A percentile compares a stretch with the other conserved stretches of the same genome.
These are phyloP conservation scores for Davidsoniella neocaledoniae DNA, from an alignment of 2,329 filamentous ascomycete species.

Conservation along the genomic window DNA sequence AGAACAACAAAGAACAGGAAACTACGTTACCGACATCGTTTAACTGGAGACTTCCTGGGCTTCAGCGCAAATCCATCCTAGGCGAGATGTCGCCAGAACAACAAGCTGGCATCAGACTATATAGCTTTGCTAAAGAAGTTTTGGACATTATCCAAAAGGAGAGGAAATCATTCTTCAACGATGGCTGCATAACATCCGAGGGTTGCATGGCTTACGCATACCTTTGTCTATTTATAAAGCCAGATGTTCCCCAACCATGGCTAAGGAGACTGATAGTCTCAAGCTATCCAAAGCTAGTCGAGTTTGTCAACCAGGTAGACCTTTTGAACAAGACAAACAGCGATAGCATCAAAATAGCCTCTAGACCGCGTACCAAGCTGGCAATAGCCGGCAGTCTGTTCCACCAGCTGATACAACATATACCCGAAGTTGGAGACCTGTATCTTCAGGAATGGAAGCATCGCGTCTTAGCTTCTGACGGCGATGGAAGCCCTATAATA, in stretches of 20 bases:
- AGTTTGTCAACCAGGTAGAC: slow-evolving; percentile 7
- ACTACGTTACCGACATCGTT: slow-evolving; percentile 23
- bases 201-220: slow-evolving; percentile 75
- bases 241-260: slow-evolving; percentile 29
- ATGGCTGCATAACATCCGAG: slow-evolving; percentile 23
- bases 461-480: slow-evolving; percentile 12
- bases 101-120: slow-evolving; percentile 57
- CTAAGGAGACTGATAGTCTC: slow-evolving; percentile 19
- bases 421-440: slow-evolving; percentile 19
- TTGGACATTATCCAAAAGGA: slow-evolving; percentile 34
- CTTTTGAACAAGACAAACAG: slow-evolving; percentile 11
- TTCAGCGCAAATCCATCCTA: slow-evolving; percentile 36
- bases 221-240: slow-evolving; percentile 50
- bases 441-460: slow-evolving; percentile 19
- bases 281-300: slow-evolving; percentile 16
- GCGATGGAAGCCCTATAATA: not conserved
- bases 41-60: slow-evolving; percentile 22
- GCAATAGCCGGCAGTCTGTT: slow-evolving; percentile 19
- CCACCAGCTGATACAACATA: slow-evolving; percentile 19
- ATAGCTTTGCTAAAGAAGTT: slow-evolving; percentile 53
- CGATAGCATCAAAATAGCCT: slow-evolving; percentile 17
- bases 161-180: slow-evolving; percentile 14
- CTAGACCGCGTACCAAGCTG: slow-evolving; percentile 15
- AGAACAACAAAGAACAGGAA: slow-evolving; percentile 19
- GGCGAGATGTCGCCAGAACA: slow-evolving; percentile 53